phyloP scores from a whole-genome alignment of 2,329 filamentous ascomycete species.

The Colletotrichum sp. region DNA sequence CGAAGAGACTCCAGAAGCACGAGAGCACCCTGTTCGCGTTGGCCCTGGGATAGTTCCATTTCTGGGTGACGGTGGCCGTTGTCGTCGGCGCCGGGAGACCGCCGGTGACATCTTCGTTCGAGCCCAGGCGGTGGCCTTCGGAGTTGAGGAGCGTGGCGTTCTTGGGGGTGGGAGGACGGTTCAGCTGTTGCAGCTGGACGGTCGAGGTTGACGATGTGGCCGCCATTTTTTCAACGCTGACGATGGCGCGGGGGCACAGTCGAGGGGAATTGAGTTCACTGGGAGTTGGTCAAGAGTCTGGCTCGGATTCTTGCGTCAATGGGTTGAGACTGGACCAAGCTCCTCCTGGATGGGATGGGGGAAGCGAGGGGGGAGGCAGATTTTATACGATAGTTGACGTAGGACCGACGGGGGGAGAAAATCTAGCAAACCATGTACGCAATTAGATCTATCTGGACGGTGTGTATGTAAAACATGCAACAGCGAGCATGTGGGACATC shows the following conservation, averaged over 20 bases:
- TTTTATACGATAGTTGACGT: neutral
- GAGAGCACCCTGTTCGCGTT: constrained; percentile 55
- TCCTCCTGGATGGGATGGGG: neutral
- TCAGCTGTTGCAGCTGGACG: neutral
- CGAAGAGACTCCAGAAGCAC: constrained; percentile 62
- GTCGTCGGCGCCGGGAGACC: constrained; percentile 13
- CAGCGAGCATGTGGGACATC: neutral
- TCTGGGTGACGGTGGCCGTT: constrained; percentile 30
- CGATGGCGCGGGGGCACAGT: neutral
- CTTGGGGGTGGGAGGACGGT: neutral
- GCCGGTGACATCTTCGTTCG: neutral
- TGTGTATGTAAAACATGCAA: neutral
- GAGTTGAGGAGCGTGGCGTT: neutral
- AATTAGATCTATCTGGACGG: neutral
- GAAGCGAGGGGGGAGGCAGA: neutral
- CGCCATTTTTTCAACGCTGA: neutral
- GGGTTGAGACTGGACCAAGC: neutral
- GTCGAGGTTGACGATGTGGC: constrained; percentile 1
- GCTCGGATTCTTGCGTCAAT: neutral
- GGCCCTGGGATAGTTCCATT: constrained; percentile 53
- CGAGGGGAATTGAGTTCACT: neutral
- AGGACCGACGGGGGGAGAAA: neutral
- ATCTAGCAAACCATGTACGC: neutral
- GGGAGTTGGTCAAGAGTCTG: neutral
- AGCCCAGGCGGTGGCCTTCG: constrained; percentile 10